phyloP scores from a whole-genome alignment of 306 rosid species.

The Vigna unguiculata region DNA sequence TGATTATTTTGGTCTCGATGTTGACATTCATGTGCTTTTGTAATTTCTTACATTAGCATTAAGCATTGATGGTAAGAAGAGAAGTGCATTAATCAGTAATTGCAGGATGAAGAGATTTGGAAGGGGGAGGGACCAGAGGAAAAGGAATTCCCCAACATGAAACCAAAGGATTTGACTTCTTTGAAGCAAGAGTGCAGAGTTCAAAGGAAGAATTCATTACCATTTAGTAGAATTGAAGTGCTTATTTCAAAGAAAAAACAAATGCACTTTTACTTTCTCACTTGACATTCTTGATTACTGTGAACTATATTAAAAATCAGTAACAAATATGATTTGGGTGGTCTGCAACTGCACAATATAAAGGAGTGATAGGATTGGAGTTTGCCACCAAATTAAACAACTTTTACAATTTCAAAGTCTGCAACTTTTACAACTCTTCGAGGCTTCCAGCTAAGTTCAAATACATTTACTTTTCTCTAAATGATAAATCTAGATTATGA shows the following conservation, averaged over 20 bases:
- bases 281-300: neutral
- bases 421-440: neutral
- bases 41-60: neutral
- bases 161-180: neutral
- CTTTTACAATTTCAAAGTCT: neutral
- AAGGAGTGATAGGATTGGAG: neutral
- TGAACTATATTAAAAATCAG: neutral
- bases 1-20: slow-evolving; percentile 17
- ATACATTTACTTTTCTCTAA: neutral
- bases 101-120: neutral
- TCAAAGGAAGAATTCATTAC: neutral
- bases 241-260: neutral
- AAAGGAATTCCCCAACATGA: neutral
- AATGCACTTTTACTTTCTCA: neutral
- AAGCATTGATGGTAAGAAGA: neutral
- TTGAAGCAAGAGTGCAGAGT: neutral
- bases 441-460: slow-evolving; percentile 8
- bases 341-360: neutral
- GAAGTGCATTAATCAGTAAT: neutral
- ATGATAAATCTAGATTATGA: slow-evolving; percentile 12
- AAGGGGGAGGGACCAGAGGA: neutral
- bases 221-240: neutral
- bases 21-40: neutral
- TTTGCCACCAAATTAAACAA: slow-evolving; percentile 22
- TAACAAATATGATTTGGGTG: slow-evolving; percentile 19